A percentile compares a stretch with the other conserved stretches of the same genome.
phyloP scores from a whole-genome alignment of 2,329 filamentous ascomycete genomes.

The Emergomyces africanus region DNA sequence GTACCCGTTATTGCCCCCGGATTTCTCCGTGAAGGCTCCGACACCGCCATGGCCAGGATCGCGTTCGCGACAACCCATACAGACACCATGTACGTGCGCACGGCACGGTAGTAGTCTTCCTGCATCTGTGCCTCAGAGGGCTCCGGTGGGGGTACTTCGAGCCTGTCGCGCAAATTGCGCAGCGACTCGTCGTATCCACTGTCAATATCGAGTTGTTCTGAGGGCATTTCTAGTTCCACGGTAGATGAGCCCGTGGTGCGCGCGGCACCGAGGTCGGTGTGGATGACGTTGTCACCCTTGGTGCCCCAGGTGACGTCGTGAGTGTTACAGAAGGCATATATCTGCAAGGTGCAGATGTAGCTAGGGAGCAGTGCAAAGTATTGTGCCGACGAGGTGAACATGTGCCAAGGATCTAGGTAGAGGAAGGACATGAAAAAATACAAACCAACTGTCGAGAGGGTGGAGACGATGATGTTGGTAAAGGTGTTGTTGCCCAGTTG shows the following conservation, averaged over 20 bases:
- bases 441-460: slow-evolving; percentile 76
- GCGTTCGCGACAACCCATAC: slow-evolving; percentile 89
- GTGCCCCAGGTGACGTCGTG: slow-evolving; percentile 99
- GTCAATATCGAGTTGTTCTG: slow-evolving; percentile 95
- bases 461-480: slow-evolving; percentile 84
- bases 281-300: slow-evolving; percentile 92
- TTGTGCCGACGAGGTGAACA: slow-evolving; percentile 82
- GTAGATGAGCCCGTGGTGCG: slow-evolving; percentile 61
- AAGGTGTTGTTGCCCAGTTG: slow-evolving; percentile 75
- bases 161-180: slow-evolving; percentile 82
- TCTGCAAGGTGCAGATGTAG: slow-evolving; percentile 95
- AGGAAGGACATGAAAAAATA: slow-evolving; percentile 96
- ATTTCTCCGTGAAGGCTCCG: slow-evolving; percentile 65
- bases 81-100: slow-evolving; percentile 96
- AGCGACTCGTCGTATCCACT: slow-evolving; percentile 94
- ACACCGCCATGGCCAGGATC: slow-evolving; percentile 84
- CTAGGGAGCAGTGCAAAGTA: slow-evolving; percentile 87
- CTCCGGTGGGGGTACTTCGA: slow-evolving; percentile 58
- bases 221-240: slow-evolving; percentile 95
- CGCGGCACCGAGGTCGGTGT: slow-evolving; percentile 82
- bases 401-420: slow-evolving; percentile 97
- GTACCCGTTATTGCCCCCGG: slow-evolving; percentile 75
- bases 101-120: slow-evolving; percentile 96
- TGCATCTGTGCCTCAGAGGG: slow-evolving; percentile 71
- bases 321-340: slow-evolving; percentile 98